These are phyloP conservation scores for Malassezia japonica DNA, from an alignment of 1,284 basidiomycete genomes.

Conservation along the genomic window DNA sequence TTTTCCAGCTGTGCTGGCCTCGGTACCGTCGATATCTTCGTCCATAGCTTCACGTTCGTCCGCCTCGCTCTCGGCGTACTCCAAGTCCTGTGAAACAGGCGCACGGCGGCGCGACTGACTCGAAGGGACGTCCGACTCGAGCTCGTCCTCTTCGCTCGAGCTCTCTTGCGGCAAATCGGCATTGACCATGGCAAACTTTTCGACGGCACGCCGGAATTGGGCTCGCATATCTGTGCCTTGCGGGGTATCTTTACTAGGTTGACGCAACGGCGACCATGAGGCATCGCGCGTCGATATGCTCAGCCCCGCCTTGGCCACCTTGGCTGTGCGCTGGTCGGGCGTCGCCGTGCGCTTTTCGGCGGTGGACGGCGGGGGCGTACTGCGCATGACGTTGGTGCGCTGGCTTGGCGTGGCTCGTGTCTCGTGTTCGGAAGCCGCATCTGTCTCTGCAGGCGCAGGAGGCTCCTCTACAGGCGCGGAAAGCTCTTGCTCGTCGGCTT, in stretches of 20 bases:
- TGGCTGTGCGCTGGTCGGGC: not conserved
- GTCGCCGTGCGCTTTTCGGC: not conserved
- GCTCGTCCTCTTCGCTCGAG: not conserved
- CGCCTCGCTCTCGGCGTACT: not conserved
- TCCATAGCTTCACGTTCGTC: too few relatives aligned
- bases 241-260: not conserved
- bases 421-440: too few relatives aligned
- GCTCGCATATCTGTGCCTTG: not conserved
- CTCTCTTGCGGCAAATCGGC: not conserved
- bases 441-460: not conserved
- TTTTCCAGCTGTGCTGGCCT: too few relatives aligned
- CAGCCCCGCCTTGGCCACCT: not conserved
- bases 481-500: too few relatives aligned
- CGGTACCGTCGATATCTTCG: too few relatives aligned
- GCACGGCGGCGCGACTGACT: too few relatives aligned
- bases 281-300: not conserved
- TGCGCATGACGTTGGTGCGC: not conserved
- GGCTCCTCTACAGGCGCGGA: too few relatives aligned
- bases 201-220: slow-evolving; percentile 12
- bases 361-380: not conserved
- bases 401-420: too few relatives aligned
- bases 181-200: slow-evolving; percentile 5
- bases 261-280: not conserved
- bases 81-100: not conserved
- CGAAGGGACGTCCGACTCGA: too few relatives aligned